These are phyloP conservation scores for Ogataea nitratoaversa DNA, from an alignment of 805 yeast genomes.

Conservation along the genomic window DNA sequence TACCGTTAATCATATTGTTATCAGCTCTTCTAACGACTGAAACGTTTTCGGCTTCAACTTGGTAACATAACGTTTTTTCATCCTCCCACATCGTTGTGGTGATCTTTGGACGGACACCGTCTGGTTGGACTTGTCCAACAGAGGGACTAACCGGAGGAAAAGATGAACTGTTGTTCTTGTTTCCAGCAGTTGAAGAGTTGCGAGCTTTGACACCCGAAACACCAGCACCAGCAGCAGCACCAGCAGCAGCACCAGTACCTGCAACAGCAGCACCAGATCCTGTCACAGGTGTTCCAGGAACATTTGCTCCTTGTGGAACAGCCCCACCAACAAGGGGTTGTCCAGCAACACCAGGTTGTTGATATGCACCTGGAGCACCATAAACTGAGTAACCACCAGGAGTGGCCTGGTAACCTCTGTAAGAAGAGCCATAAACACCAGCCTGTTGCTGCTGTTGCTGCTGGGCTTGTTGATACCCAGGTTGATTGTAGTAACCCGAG, in stretches of 20 bases:
- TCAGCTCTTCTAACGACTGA: conserved; percentile 63
- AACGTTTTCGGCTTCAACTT: conserved; percentile 63
- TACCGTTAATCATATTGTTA: conserved; percentile 67
- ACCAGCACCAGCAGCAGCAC: not conserved
- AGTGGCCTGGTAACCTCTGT: conserved; percentile 16
- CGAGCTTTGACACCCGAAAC: not conserved
- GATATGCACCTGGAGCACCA: conserved; percentile 11
- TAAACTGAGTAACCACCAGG: conserved; percentile 15
- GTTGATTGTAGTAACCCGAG: conserved; percentile 16
- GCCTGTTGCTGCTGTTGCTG: conserved; percentile 12
- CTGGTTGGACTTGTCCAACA: conserved; percentile 37
- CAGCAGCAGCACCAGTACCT: not conserved
- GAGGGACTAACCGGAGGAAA: conserved; percentile 25
- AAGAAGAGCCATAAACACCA: conserved; percentile 13
- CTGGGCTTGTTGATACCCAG: conserved; percentile 15
- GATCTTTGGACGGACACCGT: conserved; percentile 50
- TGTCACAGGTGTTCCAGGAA: not conserved
- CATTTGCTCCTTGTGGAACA: conserved; percentile 9
- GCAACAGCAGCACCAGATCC: not conserved
- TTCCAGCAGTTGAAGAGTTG: conserved; percentile 1
- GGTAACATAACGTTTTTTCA: conserved; percentile 63
- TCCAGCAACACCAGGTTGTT: conserved; percentile 11
- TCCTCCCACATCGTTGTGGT: conserved; percentile 74
- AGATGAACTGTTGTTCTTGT: conserved; percentile 11
- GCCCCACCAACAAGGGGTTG: conserved; percentile 6